These are phyloP conservation scores for Nyctanthes arbortristis DNA, from an alignment of 257 asterid species.

Conservation along the genomic window DNA sequence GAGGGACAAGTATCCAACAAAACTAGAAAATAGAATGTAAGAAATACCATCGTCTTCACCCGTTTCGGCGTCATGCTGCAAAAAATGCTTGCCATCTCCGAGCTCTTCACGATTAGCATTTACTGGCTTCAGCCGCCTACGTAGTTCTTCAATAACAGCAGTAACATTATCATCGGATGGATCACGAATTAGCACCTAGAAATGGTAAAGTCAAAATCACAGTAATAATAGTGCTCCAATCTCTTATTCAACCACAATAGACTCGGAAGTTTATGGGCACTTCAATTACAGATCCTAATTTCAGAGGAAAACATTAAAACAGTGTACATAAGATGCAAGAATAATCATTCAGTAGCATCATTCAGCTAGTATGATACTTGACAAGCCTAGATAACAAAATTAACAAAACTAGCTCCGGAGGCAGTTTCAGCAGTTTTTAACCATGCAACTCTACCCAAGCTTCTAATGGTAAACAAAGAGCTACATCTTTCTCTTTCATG, in stretches of 20 bases:
- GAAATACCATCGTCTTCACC: conserved; percentile 84
- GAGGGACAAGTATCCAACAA: not conserved
- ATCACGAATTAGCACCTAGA: conserved; percentile 50
- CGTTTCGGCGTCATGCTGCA: conserved; percentile 63
- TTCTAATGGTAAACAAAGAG: not conserved
- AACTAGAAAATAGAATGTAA: not conserved
- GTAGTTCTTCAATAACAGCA: conserved; percentile 53
- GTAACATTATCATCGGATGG: conserved; percentile 44
- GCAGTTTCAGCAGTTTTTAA: not conserved
- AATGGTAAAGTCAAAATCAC: conserved; percentile 14
- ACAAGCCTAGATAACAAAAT: not conserved
- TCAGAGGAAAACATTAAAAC: not conserved
- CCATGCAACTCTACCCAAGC: not conserved
- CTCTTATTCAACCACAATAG: not conserved
- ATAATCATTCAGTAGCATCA: not conserved
- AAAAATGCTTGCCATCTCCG: conserved; percentile 52
- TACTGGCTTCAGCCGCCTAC: conserved; percentile 47
- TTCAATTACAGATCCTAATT: not conserved
- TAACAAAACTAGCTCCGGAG: not conserved
- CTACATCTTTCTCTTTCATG: not conserved
- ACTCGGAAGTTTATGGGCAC: not conserved
- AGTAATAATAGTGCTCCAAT: not conserved
- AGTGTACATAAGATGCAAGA: not conserved
- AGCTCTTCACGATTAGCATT: conserved; percentile 53
- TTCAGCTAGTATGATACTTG: not conserved